Evolutionary conservation across 257 asterid genomes (phyloP), one percentile per base, ranked within the genome.

Genomic region (Fraxinus cuspidata): DNA sequence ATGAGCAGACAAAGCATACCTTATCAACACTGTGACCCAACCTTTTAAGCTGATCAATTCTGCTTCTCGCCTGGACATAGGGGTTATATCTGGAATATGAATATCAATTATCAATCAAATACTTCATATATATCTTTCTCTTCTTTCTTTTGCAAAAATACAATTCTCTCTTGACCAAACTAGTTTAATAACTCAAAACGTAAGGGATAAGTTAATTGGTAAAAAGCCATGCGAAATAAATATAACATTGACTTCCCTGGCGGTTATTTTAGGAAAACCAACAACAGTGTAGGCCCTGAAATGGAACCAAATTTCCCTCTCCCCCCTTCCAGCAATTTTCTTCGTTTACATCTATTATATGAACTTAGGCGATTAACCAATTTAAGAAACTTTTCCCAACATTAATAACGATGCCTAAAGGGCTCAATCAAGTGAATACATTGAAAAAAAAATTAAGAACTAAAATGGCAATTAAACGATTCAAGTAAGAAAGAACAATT

Each of bases 21-120:
- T 92, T 96, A 85, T 96, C 99, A 74, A 89, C 99, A 81, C 97
- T 93, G 85, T 96, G 99, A 66, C 99, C 99, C 87, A 96, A 79
- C 80, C 99, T 92, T 90, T 92, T 96, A 67, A 96, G 94, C 85
- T 96, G 99, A 81, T 96, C 98, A 53, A 96, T 96, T 86, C 98
- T 89, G 88, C 97, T 83, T 84, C 99, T 87, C 60, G 99, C 98
- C 84, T 96, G 99, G 84, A 93, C 99, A 84, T 96, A 96, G 27
- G 97, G 98, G 72, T 96, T 94, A 83, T 96, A 96, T 80, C 99
- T 96, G 80, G 66, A 85, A 78, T 53, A 68, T 31, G 78, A 49
- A 73, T 9, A 81, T 60, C 34, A 68, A 71, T 64, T 4, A 77
- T 21, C 32, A 42, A 66, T 78, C 63, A 82, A 21, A 63, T 68